Percentiles rank a stretch among this genome's conserved stretches.
Conservation (phyloP, 805 yeast genomes). For the Teunomyces kruisii region DNA sequence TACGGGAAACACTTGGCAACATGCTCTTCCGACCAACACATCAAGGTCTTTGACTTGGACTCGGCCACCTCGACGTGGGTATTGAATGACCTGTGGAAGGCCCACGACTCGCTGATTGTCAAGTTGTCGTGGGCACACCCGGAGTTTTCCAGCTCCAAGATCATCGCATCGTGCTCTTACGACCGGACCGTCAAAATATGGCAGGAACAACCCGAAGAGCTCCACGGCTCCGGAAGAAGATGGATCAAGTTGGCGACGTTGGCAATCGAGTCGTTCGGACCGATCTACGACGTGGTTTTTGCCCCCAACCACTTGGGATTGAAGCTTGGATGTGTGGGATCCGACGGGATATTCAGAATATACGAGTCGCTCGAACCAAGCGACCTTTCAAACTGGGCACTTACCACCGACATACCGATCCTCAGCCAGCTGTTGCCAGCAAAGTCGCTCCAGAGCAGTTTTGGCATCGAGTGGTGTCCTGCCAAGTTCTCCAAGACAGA, state of each 20-base stretch:
- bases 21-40: conserved; percentile 91
- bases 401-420: conserved; percentile 68
- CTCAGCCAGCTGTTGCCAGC: conserved; percentile 68
- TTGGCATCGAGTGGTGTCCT: conserved; percentile 88
- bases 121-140: conserved; percentile 93
- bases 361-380: conserved; percentile 90
- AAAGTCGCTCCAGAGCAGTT: conserved; percentile 78
- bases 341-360: conserved; percentile 81
- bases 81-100: conserved; percentile 87
- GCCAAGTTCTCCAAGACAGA: conserved; percentile 73
- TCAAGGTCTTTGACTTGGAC: conserved; percentile 82
- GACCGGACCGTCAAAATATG: conserved; percentile 87
- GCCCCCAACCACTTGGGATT: conserved; percentile 84
- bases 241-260: conserved; percentile 77
- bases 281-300: conserved; percentile 85
- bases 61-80: conserved; percentile 72
- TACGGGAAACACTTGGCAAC: conserved; percentile 93
- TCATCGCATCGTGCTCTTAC: conserved; percentile 84
- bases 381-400: conserved; percentile 80
- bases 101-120: conserved; percentile 87
- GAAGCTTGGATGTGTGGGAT: conserved; percentile 81
- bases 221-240: conserved; percentile 73
- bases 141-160: conserved; percentile 71
- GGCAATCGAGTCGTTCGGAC: conserved; percentile 79
- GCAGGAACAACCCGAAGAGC: conserved; percentile 85